phyloP scores from a whole-genome alignment of 352 stramenopile genomes.

The Blastocystis sp. region DNA sequence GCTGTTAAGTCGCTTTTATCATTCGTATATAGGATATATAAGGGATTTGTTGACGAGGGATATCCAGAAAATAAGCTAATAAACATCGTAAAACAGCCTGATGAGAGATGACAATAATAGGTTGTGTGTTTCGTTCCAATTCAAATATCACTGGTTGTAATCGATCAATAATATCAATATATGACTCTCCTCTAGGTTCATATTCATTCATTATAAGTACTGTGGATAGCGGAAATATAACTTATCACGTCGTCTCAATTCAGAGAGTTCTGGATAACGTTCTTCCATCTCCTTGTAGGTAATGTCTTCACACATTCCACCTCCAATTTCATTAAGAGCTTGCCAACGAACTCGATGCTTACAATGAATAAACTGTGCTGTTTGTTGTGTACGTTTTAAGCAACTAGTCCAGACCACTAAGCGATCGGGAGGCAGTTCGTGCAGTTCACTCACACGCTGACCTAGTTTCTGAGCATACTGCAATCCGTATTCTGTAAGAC shows the following conservation, averaged over 20 bases:
- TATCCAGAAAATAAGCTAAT: constrained; percentile 89
- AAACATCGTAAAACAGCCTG: constrained; percentile 87
- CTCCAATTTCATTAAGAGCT: constrained; percentile 87
- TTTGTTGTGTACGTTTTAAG: constrained; percentile 87
- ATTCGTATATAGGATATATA: constrained; percentile 71
- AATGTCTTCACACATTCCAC: constrained; percentile 87
- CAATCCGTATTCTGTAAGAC: constrained; percentile 70
- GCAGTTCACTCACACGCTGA: not conserved
- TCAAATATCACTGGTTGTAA: constrained; percentile 91
- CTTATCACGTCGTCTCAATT: constrained; percentile 25
- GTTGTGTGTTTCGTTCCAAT: constrained; percentile 85
- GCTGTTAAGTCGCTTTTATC: not conserved
- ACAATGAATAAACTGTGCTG: constrained; percentile 78
- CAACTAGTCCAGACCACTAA: constrained; percentile 87
- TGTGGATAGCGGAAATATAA: constrained; percentile 53
- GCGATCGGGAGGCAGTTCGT: constrained; percentile 6
- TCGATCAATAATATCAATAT: constrained; percentile 91
- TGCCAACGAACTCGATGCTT: constrained; percentile 64
- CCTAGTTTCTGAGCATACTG: constrained; percentile 54
- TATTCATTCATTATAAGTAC: not conserved
- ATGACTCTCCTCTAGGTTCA: constrained; percentile 78
- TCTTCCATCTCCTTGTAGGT: constrained; percentile 91
- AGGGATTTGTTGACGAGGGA: constrained; percentile 80
- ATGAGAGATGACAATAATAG: constrained; percentile 77
- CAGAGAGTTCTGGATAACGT: constrained; percentile 71